A percentile compares a stretch with the other conserved stretches of the same genome.
phyloP scores from a whole-genome alignment of 306 rosid genomes.

The Lablab purpureus region DNA sequence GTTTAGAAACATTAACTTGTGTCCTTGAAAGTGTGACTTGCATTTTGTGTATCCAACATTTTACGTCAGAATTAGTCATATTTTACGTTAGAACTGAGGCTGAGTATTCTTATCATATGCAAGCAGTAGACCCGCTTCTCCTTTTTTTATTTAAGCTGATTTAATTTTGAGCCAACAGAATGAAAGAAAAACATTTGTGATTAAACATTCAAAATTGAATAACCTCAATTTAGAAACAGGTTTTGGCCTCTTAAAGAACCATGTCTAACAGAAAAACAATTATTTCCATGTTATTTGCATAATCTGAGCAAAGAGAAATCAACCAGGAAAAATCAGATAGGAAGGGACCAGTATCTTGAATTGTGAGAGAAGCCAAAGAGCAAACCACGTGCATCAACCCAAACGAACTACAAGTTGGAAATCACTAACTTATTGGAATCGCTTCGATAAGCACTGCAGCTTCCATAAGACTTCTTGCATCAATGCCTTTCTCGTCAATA shows the following conservation, averaged over 20 bases:
- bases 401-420: slow-evolving; percentile 37
- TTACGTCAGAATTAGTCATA: too few species aligned
- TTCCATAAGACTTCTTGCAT: slow-evolving; percentile 43
- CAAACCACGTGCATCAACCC: slow-evolving; percentile 28
- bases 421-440: slow-evolving; percentile 52
- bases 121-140: background rate
- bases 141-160: background rate
- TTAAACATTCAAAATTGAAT: slow-evolving; percentile 24
- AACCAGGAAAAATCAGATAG: slow-evolving; percentile 19
- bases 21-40: too few species aligned
- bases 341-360: slow-evolving; percentile 4
- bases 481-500: slow-evolving; percentile 42
- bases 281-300: slow-evolving; percentile 15
- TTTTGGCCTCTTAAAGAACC: slow-evolving; percentile 9
- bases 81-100: too few species aligned
- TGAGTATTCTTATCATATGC: background rate
- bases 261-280: slow-evolving; percentile 7
- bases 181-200: background rate
- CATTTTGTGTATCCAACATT: too few species aligned
- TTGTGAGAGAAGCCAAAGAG: slow-evolving; percentile 33
- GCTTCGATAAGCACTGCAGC: slow-evolving; percentile 42
- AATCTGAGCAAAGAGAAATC: slow-evolving; percentile 16
- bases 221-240: background rate
- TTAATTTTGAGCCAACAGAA: background rate
- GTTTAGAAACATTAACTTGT: too few species aligned